phyloP scores from a whole-genome alignment of 2,329 filamentous ascomycete species.

The Chrysosporium keratinophilum region DNA sequence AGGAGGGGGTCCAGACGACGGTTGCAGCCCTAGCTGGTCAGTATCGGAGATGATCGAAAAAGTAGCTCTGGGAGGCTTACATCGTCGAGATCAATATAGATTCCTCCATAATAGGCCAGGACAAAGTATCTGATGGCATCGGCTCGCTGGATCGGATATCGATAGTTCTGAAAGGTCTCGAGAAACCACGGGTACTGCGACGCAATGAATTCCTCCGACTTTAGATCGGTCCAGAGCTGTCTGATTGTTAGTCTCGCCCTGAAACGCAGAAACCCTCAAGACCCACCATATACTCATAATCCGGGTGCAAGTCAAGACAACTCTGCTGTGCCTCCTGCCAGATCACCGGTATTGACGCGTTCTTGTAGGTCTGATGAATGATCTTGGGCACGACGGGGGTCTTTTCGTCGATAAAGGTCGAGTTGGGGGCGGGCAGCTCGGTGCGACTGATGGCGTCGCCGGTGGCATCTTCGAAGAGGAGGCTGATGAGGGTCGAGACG shows the following conservation, averaged over 20 bases:
- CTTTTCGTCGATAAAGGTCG: slow-evolving; percentile 46
- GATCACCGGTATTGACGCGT: slow-evolving; percentile 55
- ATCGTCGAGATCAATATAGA: slow-evolving; percentile 72
- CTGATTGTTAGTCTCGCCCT: not conserved
- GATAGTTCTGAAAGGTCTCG: slow-evolving; percentile 62
- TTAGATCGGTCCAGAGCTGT: slow-evolving; percentile 66
- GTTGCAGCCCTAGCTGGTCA: slow-evolving; percentile 49
- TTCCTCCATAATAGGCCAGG: slow-evolving; percentile 63
- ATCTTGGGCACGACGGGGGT: slow-evolving; percentile 62
- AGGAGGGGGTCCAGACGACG: slow-evolving; percentile 58
- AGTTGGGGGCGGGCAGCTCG: slow-evolving; percentile 57
- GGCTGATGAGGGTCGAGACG: slow-evolving; percentile 60
- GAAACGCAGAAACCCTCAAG: not conserved
- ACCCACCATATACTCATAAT: slow-evolving; percentile 62
- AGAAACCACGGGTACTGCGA: slow-evolving; percentile 69
- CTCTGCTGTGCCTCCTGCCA: slow-evolving; percentile 57
- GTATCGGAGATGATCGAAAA: not conserved
- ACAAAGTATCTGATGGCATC: slow-evolving; percentile 74
- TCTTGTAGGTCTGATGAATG: slow-evolving; percentile 67
- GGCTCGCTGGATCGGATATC: slow-evolving; percentile 64
- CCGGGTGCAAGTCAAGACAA: slow-evolving; percentile 57
- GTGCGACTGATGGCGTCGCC: slow-evolving; percentile 56
- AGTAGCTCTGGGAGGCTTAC: slow-evolving; percentile 29
- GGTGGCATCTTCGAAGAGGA: slow-evolving; percentile 58
- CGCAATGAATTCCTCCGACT: slow-evolving; percentile 59